A percentile compares a stretch with the other conserved stretches of the same genome.
Evolutionary conservation across 2,329 filamentous ascomycete species (phyloP).

Genomic region (Macrophomina pseudophaseolina): DNA sequence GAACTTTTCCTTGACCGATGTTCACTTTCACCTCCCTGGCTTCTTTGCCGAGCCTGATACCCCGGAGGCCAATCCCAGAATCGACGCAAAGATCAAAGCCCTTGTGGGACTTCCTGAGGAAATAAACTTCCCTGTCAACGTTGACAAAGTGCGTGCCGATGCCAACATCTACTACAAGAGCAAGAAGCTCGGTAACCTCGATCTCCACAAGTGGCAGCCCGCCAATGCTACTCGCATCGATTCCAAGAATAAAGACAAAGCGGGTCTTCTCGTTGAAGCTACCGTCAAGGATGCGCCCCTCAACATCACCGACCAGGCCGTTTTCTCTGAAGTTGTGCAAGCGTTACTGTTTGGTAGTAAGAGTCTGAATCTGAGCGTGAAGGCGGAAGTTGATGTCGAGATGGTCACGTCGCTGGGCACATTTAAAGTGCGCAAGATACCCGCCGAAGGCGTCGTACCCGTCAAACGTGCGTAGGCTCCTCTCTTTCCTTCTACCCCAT

Average conservation of each 20-base stretch:
- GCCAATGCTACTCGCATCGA: slow-evolving; percentile 78
- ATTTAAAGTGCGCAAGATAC: slow-evolving; percentile 81
- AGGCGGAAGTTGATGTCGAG: slow-evolving; percentile 81
- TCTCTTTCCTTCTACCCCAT: slow-evolving; percentile 48
- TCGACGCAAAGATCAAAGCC: slow-evolving; percentile 83
- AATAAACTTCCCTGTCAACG: slow-evolving; percentile 83
- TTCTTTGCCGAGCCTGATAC: slow-evolving; percentile 76
- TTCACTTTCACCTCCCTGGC: slow-evolving; percentile 84
- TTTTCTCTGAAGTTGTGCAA: slow-evolving; percentile 82
- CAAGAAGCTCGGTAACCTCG: slow-evolving; percentile 78
- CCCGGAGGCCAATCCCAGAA: slow-evolving; percentile 73
- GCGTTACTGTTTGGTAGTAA: slow-evolving; percentile 75
- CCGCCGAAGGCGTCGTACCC: slow-evolving; percentile 80
- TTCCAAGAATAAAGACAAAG: slow-evolving; percentile 61
- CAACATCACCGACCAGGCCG: slow-evolving; percentile 77
- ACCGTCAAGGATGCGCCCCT: slow-evolving; percentile 79
- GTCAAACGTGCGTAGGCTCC: slow-evolving; percentile 86
- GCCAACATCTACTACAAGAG: slow-evolving; percentile 81
- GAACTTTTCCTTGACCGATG: slow-evolving; percentile 84
- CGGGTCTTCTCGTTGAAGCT: slow-evolving; percentile 75
- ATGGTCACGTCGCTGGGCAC: slow-evolving; percentile 81
- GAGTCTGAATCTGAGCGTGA: slow-evolving; percentile 72
- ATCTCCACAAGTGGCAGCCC: slow-evolving; percentile 80
- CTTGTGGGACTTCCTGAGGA: slow-evolving; percentile 80
- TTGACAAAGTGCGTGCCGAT: slow-evolving; percentile 75